Conservation (phyloP, 2,329 filamentous ascomycete genomes). For the Malbranchea zuffiana region DNA sequence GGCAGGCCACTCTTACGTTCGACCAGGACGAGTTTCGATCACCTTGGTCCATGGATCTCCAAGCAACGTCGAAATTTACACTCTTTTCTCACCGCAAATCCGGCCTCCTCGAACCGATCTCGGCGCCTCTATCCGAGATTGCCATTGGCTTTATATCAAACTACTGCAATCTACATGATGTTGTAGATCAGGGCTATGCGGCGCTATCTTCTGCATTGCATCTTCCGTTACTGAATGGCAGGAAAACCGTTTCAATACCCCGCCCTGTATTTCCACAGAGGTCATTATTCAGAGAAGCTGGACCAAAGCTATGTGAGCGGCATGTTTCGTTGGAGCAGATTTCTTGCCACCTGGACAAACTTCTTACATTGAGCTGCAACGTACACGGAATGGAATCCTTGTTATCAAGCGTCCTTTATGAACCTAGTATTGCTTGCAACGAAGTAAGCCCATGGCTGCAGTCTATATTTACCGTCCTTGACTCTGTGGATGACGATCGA, state of each 20-base stretch:
- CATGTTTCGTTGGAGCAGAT: neutral
- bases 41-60: slow-evolving; percentile 9
- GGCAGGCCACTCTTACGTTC: slow-evolving; percentile 9
- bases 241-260: slow-evolving; percentile 1
- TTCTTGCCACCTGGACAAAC: slow-evolving; percentile 14
- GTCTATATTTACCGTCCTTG: slow-evolving; percentile 19
- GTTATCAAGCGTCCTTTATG: slow-evolving; percentile 21
- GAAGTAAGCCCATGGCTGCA: slow-evolving; percentile 23
- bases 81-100: slow-evolving; percentile 1
- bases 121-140: slow-evolving; percentile 3
- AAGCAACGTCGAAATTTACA: neutral
- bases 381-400: slow-evolving; percentile 18
- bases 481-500: slow-evolving; percentile 13
- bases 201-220: slow-evolving; percentile 19
- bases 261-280: neutral
- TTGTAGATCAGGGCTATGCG: slow-evolving; percentile 18
- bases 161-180: slow-evolving; percentile 16
- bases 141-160: slow-evolving; percentile 16
- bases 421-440: slow-evolving; percentile 22
- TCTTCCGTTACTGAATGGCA: slow-evolving; percentile 13
- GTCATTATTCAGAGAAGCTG: neutral
- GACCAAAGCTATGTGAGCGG: neutral
- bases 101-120: neutral
- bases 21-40: slow-evolving; percentile 4
- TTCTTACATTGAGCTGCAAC: slow-evolving; percentile 21